Percentiles rank a stretch among this genome's conserved stretches.
phyloP scores from a whole-genome alignment of 2,329 filamentous ascomycete species.

The Neospermospora avenae region DNA sequence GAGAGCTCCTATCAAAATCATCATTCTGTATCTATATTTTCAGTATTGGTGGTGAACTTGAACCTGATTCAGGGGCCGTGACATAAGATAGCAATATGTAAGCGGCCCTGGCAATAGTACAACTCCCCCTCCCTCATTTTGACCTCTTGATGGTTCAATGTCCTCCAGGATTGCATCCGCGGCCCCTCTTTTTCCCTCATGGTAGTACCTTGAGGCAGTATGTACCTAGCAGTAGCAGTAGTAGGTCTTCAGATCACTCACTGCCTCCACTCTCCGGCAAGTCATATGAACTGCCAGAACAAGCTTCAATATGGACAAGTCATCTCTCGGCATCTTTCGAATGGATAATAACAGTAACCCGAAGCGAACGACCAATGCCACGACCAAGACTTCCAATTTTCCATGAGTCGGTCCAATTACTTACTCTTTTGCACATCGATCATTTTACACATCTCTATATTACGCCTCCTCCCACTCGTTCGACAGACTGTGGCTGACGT shows the following conservation, averaged over 20 bases:
- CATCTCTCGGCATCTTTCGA: not conserved
- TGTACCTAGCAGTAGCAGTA: no score
- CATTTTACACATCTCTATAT: not conserved
- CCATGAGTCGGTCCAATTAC: no score
- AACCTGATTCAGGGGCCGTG: not conserved
- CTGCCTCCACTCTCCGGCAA: not conserved
- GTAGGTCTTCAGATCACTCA: no score
- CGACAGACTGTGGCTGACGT: slow-evolving; percentile 19
- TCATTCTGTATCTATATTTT: not conserved
- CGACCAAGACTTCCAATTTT: no score
- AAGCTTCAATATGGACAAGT: not conserved
- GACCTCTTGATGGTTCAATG: no score
- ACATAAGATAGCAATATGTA: not conserved
- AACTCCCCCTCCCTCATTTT: no score
- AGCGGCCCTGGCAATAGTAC: not conserved
- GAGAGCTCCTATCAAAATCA: not conserved
- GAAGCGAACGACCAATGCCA: not conserved
- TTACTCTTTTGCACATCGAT: not conserved
- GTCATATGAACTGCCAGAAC: not conserved
- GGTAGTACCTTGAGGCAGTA: no score
- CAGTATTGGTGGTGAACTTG: not conserved
- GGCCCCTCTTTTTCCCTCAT: no score
- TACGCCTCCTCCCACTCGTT: not conserved
- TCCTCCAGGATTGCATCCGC: no score
- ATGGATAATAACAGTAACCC: not conserved